These are phyloP conservation scores for Malus fusca DNA, from an alignment of 306 rosid species.

Conservation along the genomic window DNA sequence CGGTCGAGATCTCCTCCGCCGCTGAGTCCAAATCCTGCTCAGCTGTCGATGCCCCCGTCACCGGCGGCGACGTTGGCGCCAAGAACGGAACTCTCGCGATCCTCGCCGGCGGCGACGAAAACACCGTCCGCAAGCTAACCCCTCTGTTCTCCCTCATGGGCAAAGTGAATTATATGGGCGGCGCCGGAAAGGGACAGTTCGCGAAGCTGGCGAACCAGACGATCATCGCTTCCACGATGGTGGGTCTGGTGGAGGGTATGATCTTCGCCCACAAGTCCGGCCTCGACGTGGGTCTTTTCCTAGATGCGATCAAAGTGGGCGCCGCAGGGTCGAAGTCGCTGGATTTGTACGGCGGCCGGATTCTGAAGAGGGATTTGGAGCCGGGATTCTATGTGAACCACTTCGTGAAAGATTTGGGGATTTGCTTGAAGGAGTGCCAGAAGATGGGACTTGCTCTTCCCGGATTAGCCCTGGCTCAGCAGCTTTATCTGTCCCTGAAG, in stretches of 20 bases:
- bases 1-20: constrained; percentile 50
- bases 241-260: constrained; percentile 86
- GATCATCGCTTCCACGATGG: constrained; percentile 69
- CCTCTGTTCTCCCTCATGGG: constrained; percentile 55
- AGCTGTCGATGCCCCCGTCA: constrained; percentile 81
- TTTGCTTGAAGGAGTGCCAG: constrained; percentile 83
- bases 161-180: constrained; percentile 82
- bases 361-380: constrained; percentile 66
- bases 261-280: constrained; percentile 76
- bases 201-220: constrained; percentile 86
- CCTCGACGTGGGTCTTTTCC: constrained; percentile 51
- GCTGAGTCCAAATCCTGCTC: constrained; percentile 41
- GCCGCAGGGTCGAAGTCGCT: constrained; percentile 70
- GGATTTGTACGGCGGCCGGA: constrained; percentile 52
- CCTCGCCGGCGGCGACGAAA: constrained; percentile 70
- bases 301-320: constrained; percentile 64
- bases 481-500: constrained; percentile 63
- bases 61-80: constrained; percentile 90
- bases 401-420: constrained; percentile 85
- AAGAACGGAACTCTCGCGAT: constrained; percentile 62
- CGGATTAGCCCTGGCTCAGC: constrained; percentile 86
- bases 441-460: constrained; percentile 74
- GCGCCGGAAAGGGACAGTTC: constrained; percentile 77
- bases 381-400: constrained; percentile 79
- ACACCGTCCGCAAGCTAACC: constrained; percentile 12